Conservation (phyloP, 345 rosid species). For the Citrus unshiu region DNA sequence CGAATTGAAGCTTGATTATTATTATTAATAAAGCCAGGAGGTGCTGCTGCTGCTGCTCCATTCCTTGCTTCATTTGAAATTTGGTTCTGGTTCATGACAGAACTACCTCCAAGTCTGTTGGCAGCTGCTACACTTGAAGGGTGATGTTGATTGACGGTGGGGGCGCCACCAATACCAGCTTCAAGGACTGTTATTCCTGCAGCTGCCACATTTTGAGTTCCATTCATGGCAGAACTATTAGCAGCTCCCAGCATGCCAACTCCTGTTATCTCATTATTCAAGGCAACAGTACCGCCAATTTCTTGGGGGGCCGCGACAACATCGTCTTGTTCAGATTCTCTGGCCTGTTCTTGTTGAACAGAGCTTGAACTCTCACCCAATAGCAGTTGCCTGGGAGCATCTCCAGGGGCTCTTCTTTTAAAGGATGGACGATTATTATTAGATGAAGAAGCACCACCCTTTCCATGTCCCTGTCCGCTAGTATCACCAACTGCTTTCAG, state of each 20-base stretch:
- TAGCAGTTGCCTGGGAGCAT: neutral
- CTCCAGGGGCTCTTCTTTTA: slow-evolving; percentile 24
- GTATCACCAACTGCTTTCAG: neutral
- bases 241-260: neutral
- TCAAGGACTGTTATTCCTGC: neutral
- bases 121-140: neutral
- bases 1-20: neutral
- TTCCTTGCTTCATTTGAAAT: neutral
- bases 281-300: neutral
- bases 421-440: slow-evolving; percentile 4
- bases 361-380: slow-evolving; percentile 9
- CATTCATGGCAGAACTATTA: neutral
- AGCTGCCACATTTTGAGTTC: neutral
- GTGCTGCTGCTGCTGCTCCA: neutral
- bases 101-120: neutral
- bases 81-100: neutral
- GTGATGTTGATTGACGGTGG: neutral
- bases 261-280: neutral
- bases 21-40: neutral
- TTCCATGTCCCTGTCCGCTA: neutral
- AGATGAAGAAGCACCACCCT: neutral
- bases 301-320: neutral
- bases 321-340: neutral
- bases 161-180: neutral
- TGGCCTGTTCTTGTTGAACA: neutral